Base-by-base conservation (phyloP, 192 early-diverging fungal genomes). In the Coemansia sp. region DNA sequence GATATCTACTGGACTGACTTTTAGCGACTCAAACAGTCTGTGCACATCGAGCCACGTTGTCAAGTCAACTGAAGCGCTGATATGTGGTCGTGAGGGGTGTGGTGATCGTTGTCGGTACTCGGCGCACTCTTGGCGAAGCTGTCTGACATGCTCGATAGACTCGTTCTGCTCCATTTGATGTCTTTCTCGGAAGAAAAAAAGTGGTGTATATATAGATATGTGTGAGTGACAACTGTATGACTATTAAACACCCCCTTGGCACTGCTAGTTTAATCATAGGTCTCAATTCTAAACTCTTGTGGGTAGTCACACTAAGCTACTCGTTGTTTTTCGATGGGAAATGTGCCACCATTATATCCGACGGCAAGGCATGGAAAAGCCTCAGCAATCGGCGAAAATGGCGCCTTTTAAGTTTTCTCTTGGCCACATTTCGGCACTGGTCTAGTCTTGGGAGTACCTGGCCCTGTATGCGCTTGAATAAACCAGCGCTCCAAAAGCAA, bases 391-490 rank as follows among this genome's bases (percentile, higher is more conserved):
- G 68, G 71, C 64, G 70, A 71, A 78, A 69, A 63, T n/a, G 44
- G 66, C 64, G 72, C 66, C 58, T 7, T 13, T 22, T 58, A 13
- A 52, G 9, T 36, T 75, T 49, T 15, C 9, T 80, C 70, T 80
- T 52, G 79, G 79, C 62, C 70, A 64, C 69, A 57, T 69, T 75
- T 80, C 73, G 79, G 79, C 79, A 64, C 79, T 75, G 79, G 50
- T 44, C 66, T 65, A 62, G 53, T 64, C 78, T 65, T 55, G 65
- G 50, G 60, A 68, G 33, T 18, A 36, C 52, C 61, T 65, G 6
- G 52, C 49, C 24, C 38, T 74, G 78, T 80, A 74, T 80, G 78
- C 78, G 65, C 71, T 61, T n/a, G 71, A 52, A 44, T 33, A 7
- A 49, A 61, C 58, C 24, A 44, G 65, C 62, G 78, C 78, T 80